Conservation (phyloP, 2,329 filamentous ascomycete genomes). For the Calonectria henricotiae region DNA sequence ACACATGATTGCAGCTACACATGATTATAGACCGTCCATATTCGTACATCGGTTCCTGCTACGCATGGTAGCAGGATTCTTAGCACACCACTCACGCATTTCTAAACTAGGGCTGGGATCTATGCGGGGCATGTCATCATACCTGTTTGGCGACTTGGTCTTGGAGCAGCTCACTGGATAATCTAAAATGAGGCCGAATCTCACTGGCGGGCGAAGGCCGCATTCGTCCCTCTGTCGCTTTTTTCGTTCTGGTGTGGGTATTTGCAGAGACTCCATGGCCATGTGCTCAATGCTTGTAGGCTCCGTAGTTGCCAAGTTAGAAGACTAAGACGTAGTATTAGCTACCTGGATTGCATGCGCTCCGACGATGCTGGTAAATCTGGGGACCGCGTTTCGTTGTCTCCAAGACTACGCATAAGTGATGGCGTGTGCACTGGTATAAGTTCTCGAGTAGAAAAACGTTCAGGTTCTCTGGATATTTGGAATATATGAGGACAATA, state of each 20-base stretch:
- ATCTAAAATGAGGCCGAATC: too few species aligned
- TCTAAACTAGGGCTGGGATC: too few species aligned
- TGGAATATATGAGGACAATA: background rate
- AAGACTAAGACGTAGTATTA: conserved; percentile 62
- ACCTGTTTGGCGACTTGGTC: too few species aligned
- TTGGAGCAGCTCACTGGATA: too few species aligned
- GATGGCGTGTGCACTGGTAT: conserved; percentile 50
- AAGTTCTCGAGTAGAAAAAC: background rate
- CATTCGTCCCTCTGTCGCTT: too few species aligned
- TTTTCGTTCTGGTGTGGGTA: conserved; percentile 51
- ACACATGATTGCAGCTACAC: too few species aligned
- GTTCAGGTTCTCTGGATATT: conserved; percentile 20
- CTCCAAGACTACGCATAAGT: conserved; percentile 44
- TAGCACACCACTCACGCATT: too few species aligned
- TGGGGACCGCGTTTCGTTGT: conserved; percentile 61
- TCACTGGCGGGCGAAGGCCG: too few species aligned
- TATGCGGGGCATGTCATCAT: too few species aligned
- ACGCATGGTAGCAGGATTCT: too few species aligned
- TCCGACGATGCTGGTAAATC: conserved; percentile 66
- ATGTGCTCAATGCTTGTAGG: conserved; percentile 47
- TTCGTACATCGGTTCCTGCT: too few species aligned
- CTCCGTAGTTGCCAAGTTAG: conserved; percentile 50
- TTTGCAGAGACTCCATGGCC: conserved; percentile 63
- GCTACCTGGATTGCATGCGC: conserved; percentile 60
- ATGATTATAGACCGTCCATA: too few species aligned